Conservation (phyloP, 306 rosid genomes). For the Cucurbita pepo region DNA sequence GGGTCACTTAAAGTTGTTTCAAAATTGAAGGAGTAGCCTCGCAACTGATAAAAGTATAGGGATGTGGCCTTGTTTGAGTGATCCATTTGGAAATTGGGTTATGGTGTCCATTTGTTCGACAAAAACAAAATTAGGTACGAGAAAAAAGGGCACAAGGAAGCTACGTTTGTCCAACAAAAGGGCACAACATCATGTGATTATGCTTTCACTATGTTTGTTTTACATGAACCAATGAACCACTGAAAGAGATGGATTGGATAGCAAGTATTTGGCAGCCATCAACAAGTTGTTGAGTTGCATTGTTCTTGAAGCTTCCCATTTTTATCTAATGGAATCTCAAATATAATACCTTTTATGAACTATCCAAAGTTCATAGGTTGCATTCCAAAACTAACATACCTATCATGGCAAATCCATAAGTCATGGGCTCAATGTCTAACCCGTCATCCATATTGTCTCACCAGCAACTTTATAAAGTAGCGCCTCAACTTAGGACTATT, state of each 20-base stretch:
- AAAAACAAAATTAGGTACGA: neutral
- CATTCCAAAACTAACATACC: too few relatives aligned
- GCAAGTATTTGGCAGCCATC: neutral
- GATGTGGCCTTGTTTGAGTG: neutral
- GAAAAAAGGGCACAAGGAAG: neutral
- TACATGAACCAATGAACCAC: neutral
- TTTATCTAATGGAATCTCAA: too few relatives aligned
- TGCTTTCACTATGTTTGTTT: neutral
- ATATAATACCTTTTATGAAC: too few relatives aligned
- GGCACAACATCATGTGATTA: conserved; percentile 2
- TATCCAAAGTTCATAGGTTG: too few relatives aligned
- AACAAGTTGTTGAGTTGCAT: neutral
- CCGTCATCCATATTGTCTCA: too few relatives aligned
- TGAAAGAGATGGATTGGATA: neutral
- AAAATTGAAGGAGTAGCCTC: too few relatives aligned
- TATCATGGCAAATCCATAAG: too few relatives aligned
- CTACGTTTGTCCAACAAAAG: neutral
- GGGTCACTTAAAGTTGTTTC: too few relatives aligned
- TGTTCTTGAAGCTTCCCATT: neutral
- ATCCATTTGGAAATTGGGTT: neutral
- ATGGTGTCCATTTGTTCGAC: neutral
- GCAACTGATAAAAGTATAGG: too few relatives aligned
- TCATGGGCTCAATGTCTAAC: too few relatives aligned
- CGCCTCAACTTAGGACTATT: too few relatives aligned
- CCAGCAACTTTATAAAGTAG: too few relatives aligned